phyloP scores from a whole-genome alignment of 78 protist genomes.

The slime mould (Dictyostelium discoideum) region DNA sequence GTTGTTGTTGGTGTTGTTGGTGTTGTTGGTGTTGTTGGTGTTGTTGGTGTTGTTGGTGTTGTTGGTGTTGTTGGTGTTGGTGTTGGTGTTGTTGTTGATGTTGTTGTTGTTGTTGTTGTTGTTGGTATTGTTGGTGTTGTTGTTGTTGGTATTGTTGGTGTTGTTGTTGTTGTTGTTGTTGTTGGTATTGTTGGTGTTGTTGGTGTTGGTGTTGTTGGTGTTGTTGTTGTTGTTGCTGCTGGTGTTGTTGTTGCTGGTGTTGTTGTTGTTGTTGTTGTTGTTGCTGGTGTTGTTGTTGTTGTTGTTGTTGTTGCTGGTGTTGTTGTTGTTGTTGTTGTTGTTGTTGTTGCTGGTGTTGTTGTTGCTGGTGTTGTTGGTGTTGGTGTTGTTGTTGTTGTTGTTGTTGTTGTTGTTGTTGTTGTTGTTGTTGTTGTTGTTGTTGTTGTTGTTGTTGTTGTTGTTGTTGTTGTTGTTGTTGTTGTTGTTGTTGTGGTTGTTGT shows the following conservation, averaged over 20 bases:
- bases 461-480: neutral
- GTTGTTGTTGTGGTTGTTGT: neutral
- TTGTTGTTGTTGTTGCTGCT: neutral
- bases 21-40: conserved; percentile 18
- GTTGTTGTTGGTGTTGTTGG: conserved; percentile 1
- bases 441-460: neutral
- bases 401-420: neutral
- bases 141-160: neutral
- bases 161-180: neutral
- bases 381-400: neutral
- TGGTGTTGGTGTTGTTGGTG: neutral
- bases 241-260: neutral
- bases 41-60: conserved; percentile 11
- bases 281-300: neutral
- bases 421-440: neutral
- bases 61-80: neutral
- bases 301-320: neutral
- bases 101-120: neutral
- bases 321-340: neutral
- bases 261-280: conserved; percentile 1
- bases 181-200: neutral
- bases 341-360: neutral
- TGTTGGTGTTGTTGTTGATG: neutral
- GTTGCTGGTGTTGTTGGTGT: neutral
- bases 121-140: neutral